Evolutionary conservation across 164 flowering plant species (phyloP).

Genomic region (Malania oleifera): DNA sequence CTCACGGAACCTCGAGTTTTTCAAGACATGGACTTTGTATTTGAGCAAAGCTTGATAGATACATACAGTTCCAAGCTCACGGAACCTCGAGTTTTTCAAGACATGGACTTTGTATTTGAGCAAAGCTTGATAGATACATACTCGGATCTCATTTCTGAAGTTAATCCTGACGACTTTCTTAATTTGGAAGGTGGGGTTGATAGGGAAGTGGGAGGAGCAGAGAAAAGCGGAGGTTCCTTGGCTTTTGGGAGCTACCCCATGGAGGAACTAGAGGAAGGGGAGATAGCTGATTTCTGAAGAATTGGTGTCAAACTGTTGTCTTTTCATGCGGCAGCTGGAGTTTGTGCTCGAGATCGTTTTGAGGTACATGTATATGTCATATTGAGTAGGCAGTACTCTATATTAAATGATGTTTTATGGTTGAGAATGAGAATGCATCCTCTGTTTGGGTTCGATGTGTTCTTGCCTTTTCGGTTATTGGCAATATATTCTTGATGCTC

Average conservation of each 20-base stretch:
- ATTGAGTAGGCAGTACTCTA: too few species aligned
- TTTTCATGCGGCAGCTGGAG: too few species aligned
- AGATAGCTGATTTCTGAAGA: constrained; percentile 29
- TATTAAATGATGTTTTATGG: too few species aligned
- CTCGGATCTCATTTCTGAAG: constrained; percentile 41
- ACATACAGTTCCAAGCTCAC: too few species aligned
- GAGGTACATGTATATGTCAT: too few species aligned
- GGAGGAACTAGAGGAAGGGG: constrained; percentile 74
- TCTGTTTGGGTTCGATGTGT: too few species aligned
- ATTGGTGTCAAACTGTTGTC: too few species aligned
- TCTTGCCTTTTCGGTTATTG: too few species aligned
- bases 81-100: constrained; percentile 16
- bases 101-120: constrained; percentile 45
- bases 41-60: constrained; percentile 58
- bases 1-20: constrained; percentile 10
- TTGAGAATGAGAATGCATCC: too few species aligned
- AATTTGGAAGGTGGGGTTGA: constrained; percentile 39
- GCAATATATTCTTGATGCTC: too few species aligned
- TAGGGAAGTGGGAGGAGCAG: constrained; percentile 17
- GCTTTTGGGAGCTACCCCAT: constrained; percentile 6
- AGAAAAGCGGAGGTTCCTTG: constrained; percentile 1
- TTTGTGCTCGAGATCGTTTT: too few species aligned
- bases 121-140: constrained; percentile 55
- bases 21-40: constrained; percentile 35
- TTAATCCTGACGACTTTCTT: constrained; percentile 62